Base-by-base conservation (phyloP, 805 yeast genomes). In the Sugiyamaella marilandica region DNA sequence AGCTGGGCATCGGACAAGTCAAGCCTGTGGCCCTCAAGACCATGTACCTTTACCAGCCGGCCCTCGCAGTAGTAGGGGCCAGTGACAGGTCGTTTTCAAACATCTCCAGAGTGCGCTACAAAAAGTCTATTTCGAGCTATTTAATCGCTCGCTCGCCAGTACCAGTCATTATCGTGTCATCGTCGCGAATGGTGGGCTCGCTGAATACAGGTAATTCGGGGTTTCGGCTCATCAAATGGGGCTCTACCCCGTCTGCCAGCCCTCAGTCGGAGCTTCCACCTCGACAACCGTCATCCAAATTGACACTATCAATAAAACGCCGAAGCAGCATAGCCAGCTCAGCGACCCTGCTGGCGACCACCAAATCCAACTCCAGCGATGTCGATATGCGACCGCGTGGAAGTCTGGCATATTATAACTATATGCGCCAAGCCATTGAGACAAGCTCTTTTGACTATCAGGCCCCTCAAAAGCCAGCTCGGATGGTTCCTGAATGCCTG, bases 111-210 rank as follows among this genome's bases (percentile, higher is more conserved):
- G 70, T 70, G 39, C 78, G 85, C 4, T 77, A 83, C 31, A 79
- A 55, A 18, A 54, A 52, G 49, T 36, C 84, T 57, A 67, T 85
- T 37, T 77, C 85, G 21, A 87, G 83, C 62, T 70, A 87, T 47
- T 70, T 84, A 45, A 85, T 84, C 29, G 82, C 80, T 61, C 79
- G 78, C 60, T 82, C 76, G 58, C 81, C 83, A 2, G 75, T 83
- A 13, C 90, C 91, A 0, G 78, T 82, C n/a, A 74, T 84, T 21
- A 77, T 84, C 47, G 84, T 81, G 0, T 86, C 90, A 18, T 57
- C 55, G 8, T 34, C 49, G 16, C 34, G 41, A 8, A 44, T 50
- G 49, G 34, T 33, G 13, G 24, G 37, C n/a, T 26, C 32, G 9
- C 3, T 21, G 11, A 47, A 32, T 35, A 8, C 37, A 7, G 16